phyloP scores from a whole-genome alignment of 306 rosid genomes.

The Hippophae tibetana region DNA sequence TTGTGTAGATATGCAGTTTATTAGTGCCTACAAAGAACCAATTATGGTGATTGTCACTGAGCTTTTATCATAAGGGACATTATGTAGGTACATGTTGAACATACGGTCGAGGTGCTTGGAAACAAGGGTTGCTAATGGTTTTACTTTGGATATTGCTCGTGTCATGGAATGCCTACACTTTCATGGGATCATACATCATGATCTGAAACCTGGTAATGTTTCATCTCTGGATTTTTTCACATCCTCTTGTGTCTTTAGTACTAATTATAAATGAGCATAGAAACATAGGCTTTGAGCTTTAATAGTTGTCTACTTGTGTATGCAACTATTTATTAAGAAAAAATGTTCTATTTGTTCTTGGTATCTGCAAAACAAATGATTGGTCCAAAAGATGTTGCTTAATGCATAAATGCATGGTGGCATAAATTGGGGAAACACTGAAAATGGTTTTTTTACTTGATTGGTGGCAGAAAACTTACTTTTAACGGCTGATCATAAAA shows the following conservation, averaged over 20 bases:
- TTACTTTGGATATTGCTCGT: slow-evolving; percentile 81
- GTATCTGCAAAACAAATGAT: no score
- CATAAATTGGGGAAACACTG: not conserved
- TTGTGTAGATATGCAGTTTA: slow-evolving; percentile 57
- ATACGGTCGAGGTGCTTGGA: slow-evolving; percentile 85
- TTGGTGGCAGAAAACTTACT: slow-evolving; percentile 72
- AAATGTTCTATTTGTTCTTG: no score
- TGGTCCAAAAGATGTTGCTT: no score
- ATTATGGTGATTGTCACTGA: slow-evolving; percentile 91
- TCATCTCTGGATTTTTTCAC: slow-evolving; percentile 4
- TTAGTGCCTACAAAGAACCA: slow-evolving; percentile 94
- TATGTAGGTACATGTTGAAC: slow-evolving; percentile 72
- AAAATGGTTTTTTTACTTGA: not conserved
- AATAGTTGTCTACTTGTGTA: no score
- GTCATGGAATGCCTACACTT: slow-evolving; percentile 95
- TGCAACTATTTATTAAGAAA: no score
- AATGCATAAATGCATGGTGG: not conserved
- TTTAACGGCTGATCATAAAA: slow-evolving; percentile 65
- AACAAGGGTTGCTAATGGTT: slow-evolving; percentile 63
- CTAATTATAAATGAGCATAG: not conserved
- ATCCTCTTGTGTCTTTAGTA: not conserved
- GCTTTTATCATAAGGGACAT: slow-evolving; percentile 75
- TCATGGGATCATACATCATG: slow-evolving; percentile 95
- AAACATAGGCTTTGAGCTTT: no score
- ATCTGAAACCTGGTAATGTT: slow-evolving; percentile 79